Conservation (phyloP, 2,329 filamentous ascomycete genomes). For the Ilyonectria robusta region DNA sequence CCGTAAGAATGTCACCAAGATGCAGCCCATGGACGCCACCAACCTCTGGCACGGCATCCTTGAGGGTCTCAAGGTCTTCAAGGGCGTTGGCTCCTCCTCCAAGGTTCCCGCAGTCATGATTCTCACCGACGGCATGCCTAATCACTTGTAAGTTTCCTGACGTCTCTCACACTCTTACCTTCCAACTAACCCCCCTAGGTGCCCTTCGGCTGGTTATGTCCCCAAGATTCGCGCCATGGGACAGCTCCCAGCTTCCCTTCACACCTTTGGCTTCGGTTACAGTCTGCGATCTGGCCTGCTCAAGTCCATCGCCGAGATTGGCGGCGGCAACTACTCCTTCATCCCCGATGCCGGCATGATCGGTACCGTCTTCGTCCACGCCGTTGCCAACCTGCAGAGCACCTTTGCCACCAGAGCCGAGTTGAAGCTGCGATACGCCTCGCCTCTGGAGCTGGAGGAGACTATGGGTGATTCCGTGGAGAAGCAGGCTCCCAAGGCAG, state of each 20-base stretch:
- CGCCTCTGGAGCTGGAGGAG: constrained; percentile 55
- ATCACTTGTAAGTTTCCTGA: constrained; percentile 59
- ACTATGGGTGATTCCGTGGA: constrained; percentile 57
- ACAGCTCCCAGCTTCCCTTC: constrained; percentile 58
- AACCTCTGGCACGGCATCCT: constrained; percentile 72
- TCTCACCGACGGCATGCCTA: constrained; percentile 69
- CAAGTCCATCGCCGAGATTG: constrained; percentile 71
- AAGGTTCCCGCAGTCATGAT: constrained; percentile 67
- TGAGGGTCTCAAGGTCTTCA: constrained; percentile 65
- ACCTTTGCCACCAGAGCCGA: constrained; percentile 67
- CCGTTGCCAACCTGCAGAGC: constrained; percentile 72
- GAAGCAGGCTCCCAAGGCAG: constrained; percentile 45
- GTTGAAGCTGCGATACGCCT: constrained; percentile 59
- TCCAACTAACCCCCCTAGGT: constrained; percentile 47
- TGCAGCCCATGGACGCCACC: constrained; percentile 59
- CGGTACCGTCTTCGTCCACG: constrained; percentile 73
- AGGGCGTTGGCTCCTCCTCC: constrained; percentile 45
- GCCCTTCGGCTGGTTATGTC: constrained; percentile 67
- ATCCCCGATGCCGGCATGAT: constrained; percentile 76
- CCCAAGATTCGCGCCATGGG: constrained; percentile 63
- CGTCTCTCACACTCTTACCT: fast-evolving
- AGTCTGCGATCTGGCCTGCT: constrained; percentile 62
- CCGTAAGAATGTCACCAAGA: constrained; percentile 58
- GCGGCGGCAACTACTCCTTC: constrained; percentile 71
- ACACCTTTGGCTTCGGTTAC: constrained; percentile 57